Evolutionary conservation across 2,329 filamentous ascomycete genomes (phyloP), one percentile per base, ranked within the genome.

Genomic region (Aspergillus ochraceoroseus): DNA sequence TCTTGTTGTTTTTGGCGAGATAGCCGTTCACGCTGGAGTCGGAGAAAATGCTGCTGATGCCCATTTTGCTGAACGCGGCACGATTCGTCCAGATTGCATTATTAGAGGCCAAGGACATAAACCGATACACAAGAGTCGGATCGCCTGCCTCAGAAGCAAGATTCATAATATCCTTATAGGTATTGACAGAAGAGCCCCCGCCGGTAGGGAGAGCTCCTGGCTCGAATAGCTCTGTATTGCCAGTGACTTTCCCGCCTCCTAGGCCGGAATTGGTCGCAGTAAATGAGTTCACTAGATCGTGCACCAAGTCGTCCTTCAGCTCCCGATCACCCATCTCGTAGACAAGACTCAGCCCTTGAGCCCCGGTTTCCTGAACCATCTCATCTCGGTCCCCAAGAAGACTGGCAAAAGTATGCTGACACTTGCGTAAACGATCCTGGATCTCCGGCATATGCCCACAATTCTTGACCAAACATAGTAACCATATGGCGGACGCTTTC

Each of bases 21-120:
- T 82, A 82, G 1, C 77, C 77, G 52, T 79, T 75, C 9, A 79
- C 72, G 43, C 75, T 80, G 0, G 89, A 89, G 55, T 94, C 87
- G 0, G 87, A 92, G 32, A 98, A 77, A 46, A 98, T 90, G 51
- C 79, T 92, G 62, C 88, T 94, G 34, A 98, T 75, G 0, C 92
- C 92, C 52, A 96, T 95, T 7, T 88, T 79, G 2, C 92, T 92
- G 65, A 98, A 96, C 0, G 92, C 92, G 1, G 92, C 94, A 35
- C 92, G 80, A n/a, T 88, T 94, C 1, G 88, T 90, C 92, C 92
- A 98, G 11, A 94, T 94, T 0, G 89, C 88, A 32, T 94, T 94
- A 57, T 95, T 95, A 1, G 88, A 87, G 2, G 92, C 92, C 52
- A 98, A 75, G 0, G 89, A 90, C 92, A 98, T 98, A 68, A 98